These are phyloP conservation scores for Fusarium tuaranense DNA, from an alignment of 2,329 filamentous ascomycete genomes.

Conservation along the genomic window DNA sequence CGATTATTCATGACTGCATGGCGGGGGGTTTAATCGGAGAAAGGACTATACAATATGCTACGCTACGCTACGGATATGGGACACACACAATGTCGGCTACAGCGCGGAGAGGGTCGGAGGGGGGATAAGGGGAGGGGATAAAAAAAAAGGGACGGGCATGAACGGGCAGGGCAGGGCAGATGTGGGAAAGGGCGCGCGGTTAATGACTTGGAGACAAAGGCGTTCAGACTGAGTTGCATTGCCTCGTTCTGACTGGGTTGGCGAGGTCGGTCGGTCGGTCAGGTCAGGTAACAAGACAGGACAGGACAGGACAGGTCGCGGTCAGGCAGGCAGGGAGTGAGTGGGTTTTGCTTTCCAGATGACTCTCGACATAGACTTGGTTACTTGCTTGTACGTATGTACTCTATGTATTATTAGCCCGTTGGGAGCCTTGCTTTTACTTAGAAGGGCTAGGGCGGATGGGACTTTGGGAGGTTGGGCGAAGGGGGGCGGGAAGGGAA, in stretches of 20 bases:
- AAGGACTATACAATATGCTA: slow-evolving; percentile 24
- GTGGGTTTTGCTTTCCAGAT: slow-evolving; percentile 32
- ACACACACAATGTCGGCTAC: slow-evolving; percentile 30
- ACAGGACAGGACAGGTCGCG: slow-evolving; percentile 3
- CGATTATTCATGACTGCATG: slow-evolving; percentile 43
- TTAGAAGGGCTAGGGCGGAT: slow-evolving; percentile 28
- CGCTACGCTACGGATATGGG: slow-evolving; percentile 29
- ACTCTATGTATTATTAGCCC: slow-evolving; percentile 28
- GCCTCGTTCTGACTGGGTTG: slow-evolving; percentile 27
- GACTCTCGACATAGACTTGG: slow-evolving; percentile 36
- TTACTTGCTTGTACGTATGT: slow-evolving; percentile 17
- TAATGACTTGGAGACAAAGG: slow-evolving; percentile 42
- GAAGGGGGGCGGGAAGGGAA: slow-evolving; percentile 30
- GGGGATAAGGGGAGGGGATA: slow-evolving; percentile 11
- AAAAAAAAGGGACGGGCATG: slow-evolving; percentile 17
- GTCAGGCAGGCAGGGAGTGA: slow-evolving; percentile 14
- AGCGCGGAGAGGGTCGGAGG: slow-evolving; percentile 23
- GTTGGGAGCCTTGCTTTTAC: slow-evolving; percentile 34
- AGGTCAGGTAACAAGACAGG: neutral
- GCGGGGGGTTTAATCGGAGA: slow-evolving; percentile 34
- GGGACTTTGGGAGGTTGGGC: slow-evolving; percentile 20
- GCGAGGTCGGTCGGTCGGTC: slow-evolving; percentile 1
- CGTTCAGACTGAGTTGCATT: slow-evolving; percentile 37
- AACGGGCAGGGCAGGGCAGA: slow-evolving; percentile 4
- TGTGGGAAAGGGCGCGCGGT: slow-evolving; percentile 35